phyloP scores from a whole-genome alignment of 2,329 filamentous ascomycete species.

The Botryotinia convoluta region DNA sequence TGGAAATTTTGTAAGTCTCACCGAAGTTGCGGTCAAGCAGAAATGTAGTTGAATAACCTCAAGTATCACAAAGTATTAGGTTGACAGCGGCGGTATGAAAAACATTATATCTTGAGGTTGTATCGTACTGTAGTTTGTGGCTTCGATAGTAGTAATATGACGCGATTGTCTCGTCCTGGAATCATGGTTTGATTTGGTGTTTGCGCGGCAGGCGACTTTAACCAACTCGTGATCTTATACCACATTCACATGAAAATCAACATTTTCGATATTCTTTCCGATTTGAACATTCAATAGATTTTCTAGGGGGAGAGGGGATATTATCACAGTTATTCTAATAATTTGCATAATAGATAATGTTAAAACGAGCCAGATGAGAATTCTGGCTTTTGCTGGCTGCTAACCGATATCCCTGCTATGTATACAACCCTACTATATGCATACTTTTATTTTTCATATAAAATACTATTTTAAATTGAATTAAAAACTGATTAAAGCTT shows the following conservation, averaged over 20 bases:
- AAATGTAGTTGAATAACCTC: background rate
- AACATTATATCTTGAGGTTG: conserved; percentile 1
- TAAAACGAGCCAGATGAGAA: background rate
- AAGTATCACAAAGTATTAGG: background rate
- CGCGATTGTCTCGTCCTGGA: conserved; percentile 3
- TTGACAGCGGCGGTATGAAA: background rate
- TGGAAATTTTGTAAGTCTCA: background rate
- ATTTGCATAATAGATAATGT: background rate
- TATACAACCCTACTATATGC: no score
- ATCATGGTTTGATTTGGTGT: background rate
- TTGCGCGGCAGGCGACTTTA: conserved; percentile 17
- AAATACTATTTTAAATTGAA: no score
- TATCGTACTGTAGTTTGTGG: background rate
- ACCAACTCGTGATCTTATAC: background rate
- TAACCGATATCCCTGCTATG: no score
- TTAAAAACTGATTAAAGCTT: no score
- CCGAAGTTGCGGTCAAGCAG: background rate
- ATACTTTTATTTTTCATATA: no score
- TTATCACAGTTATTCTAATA: background rate
- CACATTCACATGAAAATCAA: conserved; percentile 10
- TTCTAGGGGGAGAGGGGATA: background rate
- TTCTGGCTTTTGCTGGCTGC: background rate
- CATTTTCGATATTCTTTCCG: background rate
- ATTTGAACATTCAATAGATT: background rate
- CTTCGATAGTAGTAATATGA: background rate